Conservation (phyloP, 2,329 filamentous ascomycete genomes). For the Claviceps pazoutovae region DNA sequence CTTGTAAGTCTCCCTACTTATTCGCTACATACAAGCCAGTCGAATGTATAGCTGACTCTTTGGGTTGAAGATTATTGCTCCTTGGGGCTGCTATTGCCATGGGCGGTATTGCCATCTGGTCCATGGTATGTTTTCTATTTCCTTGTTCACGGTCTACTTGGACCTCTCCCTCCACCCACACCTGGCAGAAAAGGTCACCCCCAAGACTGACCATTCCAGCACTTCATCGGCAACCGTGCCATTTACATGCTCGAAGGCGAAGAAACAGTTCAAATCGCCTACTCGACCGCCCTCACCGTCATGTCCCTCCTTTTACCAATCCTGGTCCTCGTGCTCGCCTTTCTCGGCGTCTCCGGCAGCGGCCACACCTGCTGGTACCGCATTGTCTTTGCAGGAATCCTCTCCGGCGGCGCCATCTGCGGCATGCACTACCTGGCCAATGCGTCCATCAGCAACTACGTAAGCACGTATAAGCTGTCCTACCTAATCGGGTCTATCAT, state of each 20-base stretch:
- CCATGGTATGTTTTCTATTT: slow-evolving; percentile 35
- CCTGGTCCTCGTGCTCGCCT: slow-evolving; percentile 57
- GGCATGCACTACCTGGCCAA: slow-evolving; percentile 81
- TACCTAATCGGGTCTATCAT: slow-evolving; percentile 54
- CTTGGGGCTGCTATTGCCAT: slow-evolving; percentile 52
- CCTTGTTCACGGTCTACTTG: background rate
- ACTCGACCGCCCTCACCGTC: slow-evolving; percentile 55
- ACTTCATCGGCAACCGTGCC: slow-evolving; percentile 60
- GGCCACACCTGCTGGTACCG: slow-evolving; percentile 42
- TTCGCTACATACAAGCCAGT: background rate
- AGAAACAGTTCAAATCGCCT: slow-evolving; percentile 52
- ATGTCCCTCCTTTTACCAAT: slow-evolving; percentile 70
- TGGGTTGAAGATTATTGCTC: slow-evolving; percentile 41
- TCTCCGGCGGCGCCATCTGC: slow-evolving; percentile 63
- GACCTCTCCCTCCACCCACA: no score
- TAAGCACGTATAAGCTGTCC: slow-evolving; percentile 40
- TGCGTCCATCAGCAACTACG: slow-evolving; percentile 64
- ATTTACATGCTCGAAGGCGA: slow-evolving; percentile 53
- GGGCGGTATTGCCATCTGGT: slow-evolving; percentile 64
- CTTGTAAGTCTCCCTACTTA: slow-evolving; percentile 35
- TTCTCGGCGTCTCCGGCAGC: slow-evolving; percentile 50
- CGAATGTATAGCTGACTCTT: background rate
- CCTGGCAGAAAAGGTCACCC: no score
- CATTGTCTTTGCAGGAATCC: slow-evolving; percentile 45
- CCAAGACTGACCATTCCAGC: background rate